A percentile compares a stretch with the other conserved stretches of the same genome.
These are phyloP conservation scores for Candolleomyces eurysporus DNA, from an alignment of 768 basidiomycete genomes.

Conservation along the genomic window DNA sequence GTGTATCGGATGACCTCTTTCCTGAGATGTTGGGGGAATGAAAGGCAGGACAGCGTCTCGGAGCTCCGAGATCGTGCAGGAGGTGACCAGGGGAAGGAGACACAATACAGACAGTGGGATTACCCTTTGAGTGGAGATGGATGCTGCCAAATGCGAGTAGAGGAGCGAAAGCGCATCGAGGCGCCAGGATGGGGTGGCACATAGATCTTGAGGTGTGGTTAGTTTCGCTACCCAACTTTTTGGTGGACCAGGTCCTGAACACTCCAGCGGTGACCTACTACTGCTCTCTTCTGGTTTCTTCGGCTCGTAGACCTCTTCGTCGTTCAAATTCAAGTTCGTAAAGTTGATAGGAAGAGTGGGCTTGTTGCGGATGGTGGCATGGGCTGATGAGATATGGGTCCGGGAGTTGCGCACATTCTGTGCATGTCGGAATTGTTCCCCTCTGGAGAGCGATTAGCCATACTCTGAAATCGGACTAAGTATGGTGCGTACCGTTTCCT, in stretches of 20 bases:
- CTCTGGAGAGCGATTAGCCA: conserved; percentile 35
- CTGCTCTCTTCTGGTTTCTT: conserved; percentile 1
- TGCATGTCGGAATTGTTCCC: conserved; percentile 67
- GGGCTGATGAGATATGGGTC: conserved; percentile 24
- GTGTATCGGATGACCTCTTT: conserved; percentile 56
- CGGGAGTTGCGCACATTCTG: conserved; percentile 51
- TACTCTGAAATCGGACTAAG: neutral
- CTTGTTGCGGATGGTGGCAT: conserved; percentile 27
- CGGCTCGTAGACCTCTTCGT: conserved; percentile 13
- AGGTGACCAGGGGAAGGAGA: conserved; percentile 44
- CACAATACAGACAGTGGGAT: conserved; percentile 60
- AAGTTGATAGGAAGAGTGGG: conserved; percentile 47
- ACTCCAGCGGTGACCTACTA: conserved; percentile 9
- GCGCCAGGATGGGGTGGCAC: conserved; percentile 46
- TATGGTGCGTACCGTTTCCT: neutral
- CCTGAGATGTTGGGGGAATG: conserved; percentile 59
- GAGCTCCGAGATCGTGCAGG: conserved; percentile 42
- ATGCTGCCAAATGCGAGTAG: conserved; percentile 29
- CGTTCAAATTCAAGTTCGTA: conserved; percentile 18
- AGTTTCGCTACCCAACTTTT: conserved; percentile 51
- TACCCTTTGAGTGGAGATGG: conserved; percentile 20
- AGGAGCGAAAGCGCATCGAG: conserved; percentile 53
- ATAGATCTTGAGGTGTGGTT: conserved; percentile 22
- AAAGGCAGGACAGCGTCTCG: conserved; percentile 42
- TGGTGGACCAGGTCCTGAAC: conserved; percentile 53